Evolutionary conservation across 495 filamentous ascomycete species (phyloP), one percentile per base, ranked within the genome.

Genomic region (Penicillium flavigenum): DNA sequence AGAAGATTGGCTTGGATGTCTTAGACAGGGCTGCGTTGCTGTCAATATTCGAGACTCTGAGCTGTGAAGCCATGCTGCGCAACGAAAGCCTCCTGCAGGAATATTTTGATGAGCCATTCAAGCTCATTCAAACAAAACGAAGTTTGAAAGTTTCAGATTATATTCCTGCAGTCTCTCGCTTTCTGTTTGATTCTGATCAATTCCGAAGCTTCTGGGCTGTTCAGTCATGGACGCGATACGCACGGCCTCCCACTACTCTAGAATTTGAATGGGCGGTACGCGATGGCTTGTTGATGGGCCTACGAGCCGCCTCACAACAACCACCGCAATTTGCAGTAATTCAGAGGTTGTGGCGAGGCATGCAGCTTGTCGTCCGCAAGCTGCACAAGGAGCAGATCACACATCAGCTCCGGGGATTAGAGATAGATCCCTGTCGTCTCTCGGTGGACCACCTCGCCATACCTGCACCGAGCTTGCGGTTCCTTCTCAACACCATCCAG

Each of bases 211-310:
- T 75, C 41, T 96, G 92, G 82, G 92, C 91, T 8, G 68, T 81
- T 22, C 71, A 77, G 26, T 80, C 85, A 2, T 95, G 89, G 84
- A 72, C 79, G 22, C 81, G 82, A 51, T 83, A 84, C 48, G 64
- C 73, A 12, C 69, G 81, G 3, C 76, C 76, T 17, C 80, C 91
- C 8, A 84, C 83, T 0, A 69, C 75, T 11, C 72, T 82, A 26
- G 88, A 92, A 57, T 97, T 95, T 65, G 88, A 94, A 27, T 91
- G 89, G 87, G 88, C 88, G 2, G 80, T 96, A 36, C 81, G 83
- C 38, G 86, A 87, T 53, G 81, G 81, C 12, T 79, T 97, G 22
- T 60, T 73, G 47, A 63, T 65, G 59, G 71, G 67, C 17, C 54
- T 79, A 17, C 62, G 73, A 41, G 43, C 63, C 29, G 72, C 72